Evolutionary conservation across 352 stramenopile genomes (phyloP).

Genomic region (Globisporangium cederbergense): DNA sequence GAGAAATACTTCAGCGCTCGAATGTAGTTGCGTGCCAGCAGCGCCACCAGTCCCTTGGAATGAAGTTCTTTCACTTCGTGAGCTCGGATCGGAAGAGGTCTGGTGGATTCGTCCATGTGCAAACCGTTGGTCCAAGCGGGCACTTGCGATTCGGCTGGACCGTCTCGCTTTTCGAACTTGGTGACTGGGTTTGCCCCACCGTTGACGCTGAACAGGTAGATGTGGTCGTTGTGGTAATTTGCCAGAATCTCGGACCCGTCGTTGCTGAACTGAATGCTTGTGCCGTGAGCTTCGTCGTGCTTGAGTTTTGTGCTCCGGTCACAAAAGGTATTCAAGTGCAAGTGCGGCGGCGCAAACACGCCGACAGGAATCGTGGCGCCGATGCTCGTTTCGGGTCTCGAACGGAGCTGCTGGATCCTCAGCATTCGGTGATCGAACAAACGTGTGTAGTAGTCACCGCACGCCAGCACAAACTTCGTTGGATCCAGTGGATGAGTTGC

Average conservation of each 20-base stretch:
- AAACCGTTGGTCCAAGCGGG: conserved; percentile 35
- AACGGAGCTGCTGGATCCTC: conserved; percentile 34
- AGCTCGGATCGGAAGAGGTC: conserved; percentile 1
- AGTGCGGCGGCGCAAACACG: conserved; percentile 72
- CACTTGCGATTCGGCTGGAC: conserved; percentile 12
- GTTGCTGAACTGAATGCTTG: conserved; percentile 77
- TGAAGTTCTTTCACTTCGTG: conserved; percentile 26
- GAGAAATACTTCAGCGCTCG: conserved; percentile 38
- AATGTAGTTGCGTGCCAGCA: conserved; percentile 29
- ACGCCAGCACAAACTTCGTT: conserved; percentile 69
- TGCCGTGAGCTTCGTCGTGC: conserved; percentile 65
- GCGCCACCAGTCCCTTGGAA: conserved; percentile 27
- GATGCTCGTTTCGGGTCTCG: conserved; percentile 14
- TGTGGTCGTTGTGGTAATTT: conserved; percentile 86
- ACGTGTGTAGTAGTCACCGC: conserved; percentile 76
- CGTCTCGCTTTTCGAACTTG: conserved; percentile 17
- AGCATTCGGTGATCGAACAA: conserved; percentile 82
- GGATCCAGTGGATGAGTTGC: conserved; percentile 61
- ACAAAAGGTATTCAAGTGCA: conserved; percentile 61
- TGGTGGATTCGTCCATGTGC: conserved; percentile 17
- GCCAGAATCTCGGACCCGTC: conserved; percentile 65
- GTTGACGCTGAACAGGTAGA: conserved; percentile 75
- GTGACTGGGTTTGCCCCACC: conserved; percentile 16
- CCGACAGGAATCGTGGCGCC: conserved; percentile 48
- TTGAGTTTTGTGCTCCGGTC: conserved; percentile 31